Evolutionary conservation across 2,329 filamentous ascomycete genomes (phyloP).

Genomic region (Paracorniculantispora psalliotae): DNA sequence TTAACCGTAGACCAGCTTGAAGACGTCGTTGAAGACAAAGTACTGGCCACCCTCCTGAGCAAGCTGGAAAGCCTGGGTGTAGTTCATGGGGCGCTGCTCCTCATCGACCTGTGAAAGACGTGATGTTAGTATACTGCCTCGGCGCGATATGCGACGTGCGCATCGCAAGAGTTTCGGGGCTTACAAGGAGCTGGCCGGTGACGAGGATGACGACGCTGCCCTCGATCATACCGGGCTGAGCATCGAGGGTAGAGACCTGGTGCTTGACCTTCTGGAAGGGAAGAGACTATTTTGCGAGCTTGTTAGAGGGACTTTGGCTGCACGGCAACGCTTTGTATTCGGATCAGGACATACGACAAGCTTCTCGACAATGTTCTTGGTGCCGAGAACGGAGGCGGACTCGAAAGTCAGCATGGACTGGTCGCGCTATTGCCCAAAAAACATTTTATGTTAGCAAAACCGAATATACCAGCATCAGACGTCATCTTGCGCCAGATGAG

Average conservation of each 20-base stretch:
- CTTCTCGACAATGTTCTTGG: conserved; percentile 68
- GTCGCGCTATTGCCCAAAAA: conserved; percentile 52
- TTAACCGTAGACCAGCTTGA: conserved; percentile 76
- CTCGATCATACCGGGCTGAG: conserved; percentile 64
- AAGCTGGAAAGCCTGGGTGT: conserved; percentile 85
- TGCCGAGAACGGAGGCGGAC: conserved; percentile 60
- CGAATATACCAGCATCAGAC: neutral
- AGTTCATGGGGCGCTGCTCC: conserved; percentile 82
- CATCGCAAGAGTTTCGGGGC: conserved; percentile 25
- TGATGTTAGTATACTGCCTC: neutral
- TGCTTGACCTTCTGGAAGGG: conserved; percentile 81
- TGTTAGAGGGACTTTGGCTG: neutral
- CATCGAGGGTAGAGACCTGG: conserved; percentile 70
- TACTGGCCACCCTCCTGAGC: conserved; percentile 65
- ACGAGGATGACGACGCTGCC: conserved; percentile 81
- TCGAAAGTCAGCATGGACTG: conserved; percentile 95
- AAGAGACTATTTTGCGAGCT: conserved; percentile 50
- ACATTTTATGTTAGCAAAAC: conserved; percentile 1
- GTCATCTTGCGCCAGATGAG: conserved; percentile 6
- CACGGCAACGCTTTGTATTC: neutral
- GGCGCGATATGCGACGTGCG: neutral
- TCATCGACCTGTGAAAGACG: conserved; percentile 67
- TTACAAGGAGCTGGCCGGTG: conserved; percentile 78
- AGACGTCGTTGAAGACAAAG: conserved; percentile 92
- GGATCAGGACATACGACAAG: conserved; percentile 67